Evolutionary conservation across 2,329 filamentous ascomycete genomes (phyloP).

Genomic region (Penicillium sp.): DNA sequence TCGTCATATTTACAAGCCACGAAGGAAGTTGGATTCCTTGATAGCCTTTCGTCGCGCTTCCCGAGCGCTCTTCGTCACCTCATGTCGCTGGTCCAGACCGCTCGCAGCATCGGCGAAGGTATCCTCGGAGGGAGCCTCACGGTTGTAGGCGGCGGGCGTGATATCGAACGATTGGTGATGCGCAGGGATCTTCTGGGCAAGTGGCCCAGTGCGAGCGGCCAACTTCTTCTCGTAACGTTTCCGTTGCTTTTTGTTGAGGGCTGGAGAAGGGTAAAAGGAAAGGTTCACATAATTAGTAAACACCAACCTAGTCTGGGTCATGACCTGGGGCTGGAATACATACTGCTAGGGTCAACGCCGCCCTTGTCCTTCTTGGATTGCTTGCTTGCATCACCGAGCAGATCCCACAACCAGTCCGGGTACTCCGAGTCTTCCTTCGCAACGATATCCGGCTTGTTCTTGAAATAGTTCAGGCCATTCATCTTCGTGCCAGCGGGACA

Average conservation of each 20-base stretch:
- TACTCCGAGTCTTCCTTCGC: constrained; percentile 45
- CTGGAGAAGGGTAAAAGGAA: constrained; percentile 17
- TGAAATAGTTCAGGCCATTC: constrained; percentile 42
- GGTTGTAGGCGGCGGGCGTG: constrained; percentile 35
- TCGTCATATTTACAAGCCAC: constrained; percentile 34
- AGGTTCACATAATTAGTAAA: neutral
- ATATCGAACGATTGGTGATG: constrained; percentile 44
- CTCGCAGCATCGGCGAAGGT: constrained; percentile 29
- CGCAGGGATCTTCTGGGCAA: constrained; percentile 39
- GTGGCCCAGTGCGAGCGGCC: constrained; percentile 34
- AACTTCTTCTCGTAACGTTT: constrained; percentile 44
- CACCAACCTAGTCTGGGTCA: too few species aligned
- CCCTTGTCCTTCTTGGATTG: constrained; percentile 27
- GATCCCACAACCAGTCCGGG: constrained; percentile 44
- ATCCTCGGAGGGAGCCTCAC: constrained; percentile 17
- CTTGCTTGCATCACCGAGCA: constrained; percentile 36
- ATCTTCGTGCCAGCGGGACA: constrained; percentile 37
- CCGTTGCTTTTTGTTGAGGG: constrained; percentile 44
- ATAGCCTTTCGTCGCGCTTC: constrained; percentile 43
- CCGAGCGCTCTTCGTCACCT: constrained; percentile 42
- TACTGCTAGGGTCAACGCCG: constrained; percentile 39
- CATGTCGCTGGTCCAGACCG: constrained; percentile 33
- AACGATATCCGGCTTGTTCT: constrained; percentile 41
- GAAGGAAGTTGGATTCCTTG: constrained; percentile 45
- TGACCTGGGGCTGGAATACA: constrained; percentile 9